Percentiles rank a stretch among this genome's conserved stretches.
Evolutionary conservation across 768 basidiomycete genomes (phyloP).

Genomic region (Cyathus striatus): DNA sequence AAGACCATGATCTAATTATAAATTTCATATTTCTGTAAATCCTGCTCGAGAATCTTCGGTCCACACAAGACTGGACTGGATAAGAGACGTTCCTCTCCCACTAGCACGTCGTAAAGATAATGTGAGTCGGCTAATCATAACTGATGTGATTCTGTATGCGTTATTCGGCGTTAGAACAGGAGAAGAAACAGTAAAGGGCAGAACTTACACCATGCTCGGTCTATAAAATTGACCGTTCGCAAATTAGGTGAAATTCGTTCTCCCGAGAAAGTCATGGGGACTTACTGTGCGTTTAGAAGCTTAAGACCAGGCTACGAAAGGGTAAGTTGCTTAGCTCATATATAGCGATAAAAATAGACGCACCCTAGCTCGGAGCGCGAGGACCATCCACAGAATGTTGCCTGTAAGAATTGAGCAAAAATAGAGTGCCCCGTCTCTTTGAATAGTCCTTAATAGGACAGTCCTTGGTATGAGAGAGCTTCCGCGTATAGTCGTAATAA

Average conservation of each 20-base stretch:
- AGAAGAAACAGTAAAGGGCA: constrained; percentile 4
- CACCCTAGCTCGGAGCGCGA: constrained; percentile 17
- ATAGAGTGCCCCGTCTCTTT: constrained; percentile 18
- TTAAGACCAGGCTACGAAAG: constrained; percentile 16
- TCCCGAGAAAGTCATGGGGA: not conserved
- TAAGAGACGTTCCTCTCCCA: not conserved
- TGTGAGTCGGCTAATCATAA: constrained; percentile 22
- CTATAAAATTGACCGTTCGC: constrained; percentile 6
- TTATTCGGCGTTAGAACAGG: constrained; percentile 1
- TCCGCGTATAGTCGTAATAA: constrained; percentile 9
- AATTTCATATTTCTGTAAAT: no score
- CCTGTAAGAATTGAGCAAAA: constrained; percentile 21
- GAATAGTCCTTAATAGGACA: constrained; percentile 14
- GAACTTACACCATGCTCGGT: constrained; percentile 15
- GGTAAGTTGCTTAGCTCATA: not conserved
- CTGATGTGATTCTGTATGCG: constrained; percentile 17
- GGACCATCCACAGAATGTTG: constrained; percentile 19
- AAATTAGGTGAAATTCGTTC: not conserved
- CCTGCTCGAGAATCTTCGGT: no score
- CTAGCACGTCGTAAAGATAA: constrained; percentile 15
- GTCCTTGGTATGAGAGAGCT: constrained; percentile 2
- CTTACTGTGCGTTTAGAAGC: constrained; percentile 22
- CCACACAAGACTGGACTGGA: no score
- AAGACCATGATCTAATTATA: no score
- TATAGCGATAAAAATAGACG: constrained; percentile 1